These are phyloP conservation scores for Alternaria solani DNA, from an alignment of 2,329 filamentous ascomycete species.

Conservation along the genomic window DNA sequence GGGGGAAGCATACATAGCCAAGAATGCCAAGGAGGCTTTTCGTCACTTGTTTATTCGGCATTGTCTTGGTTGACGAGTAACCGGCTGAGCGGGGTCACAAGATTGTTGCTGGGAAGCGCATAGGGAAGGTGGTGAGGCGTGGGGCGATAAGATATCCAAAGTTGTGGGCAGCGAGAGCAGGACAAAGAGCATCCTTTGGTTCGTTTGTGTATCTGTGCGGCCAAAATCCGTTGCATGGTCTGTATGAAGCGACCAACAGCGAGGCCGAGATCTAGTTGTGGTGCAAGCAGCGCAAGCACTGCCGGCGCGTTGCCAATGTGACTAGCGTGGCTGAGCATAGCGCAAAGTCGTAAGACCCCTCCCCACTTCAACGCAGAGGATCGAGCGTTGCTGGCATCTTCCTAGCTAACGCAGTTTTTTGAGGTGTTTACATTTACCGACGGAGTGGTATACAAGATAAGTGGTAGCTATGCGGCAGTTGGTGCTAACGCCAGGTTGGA, in stretches of 20 bases:
- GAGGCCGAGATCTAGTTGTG: background rate
- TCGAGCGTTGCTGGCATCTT: background rate
- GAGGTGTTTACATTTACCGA: background rate
- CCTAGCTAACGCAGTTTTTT: background rate
- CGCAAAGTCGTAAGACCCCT: too few relatives aligned
- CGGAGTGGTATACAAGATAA: background rate
- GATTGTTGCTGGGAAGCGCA: background rate
- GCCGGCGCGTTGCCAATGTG: background rate
- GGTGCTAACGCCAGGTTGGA: background rate
- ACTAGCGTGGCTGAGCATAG: background rate
- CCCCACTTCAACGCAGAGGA: background rate
- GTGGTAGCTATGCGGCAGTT: background rate
- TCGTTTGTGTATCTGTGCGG: background rate
- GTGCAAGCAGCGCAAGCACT: slow-evolving; percentile 1
- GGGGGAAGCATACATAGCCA: slow-evolving; percentile 31
- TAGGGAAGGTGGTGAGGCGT: slow-evolving; percentile 15
- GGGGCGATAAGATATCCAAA: slow-evolving; percentile 1
- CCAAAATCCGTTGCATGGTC: background rate
- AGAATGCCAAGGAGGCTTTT: slow-evolving; percentile 29
- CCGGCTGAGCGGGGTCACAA: background rate
- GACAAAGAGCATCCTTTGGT: background rate
- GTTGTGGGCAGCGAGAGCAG: background rate
- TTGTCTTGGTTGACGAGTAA: background rate
- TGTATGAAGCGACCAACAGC: background rate
- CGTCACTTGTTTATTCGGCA: slow-evolving; percentile 11